These are phyloP conservation scores for Talaromyces funiculosus DNA, from an alignment of 2,329 filamentous ascomycete species.

Conservation along the genomic window DNA sequence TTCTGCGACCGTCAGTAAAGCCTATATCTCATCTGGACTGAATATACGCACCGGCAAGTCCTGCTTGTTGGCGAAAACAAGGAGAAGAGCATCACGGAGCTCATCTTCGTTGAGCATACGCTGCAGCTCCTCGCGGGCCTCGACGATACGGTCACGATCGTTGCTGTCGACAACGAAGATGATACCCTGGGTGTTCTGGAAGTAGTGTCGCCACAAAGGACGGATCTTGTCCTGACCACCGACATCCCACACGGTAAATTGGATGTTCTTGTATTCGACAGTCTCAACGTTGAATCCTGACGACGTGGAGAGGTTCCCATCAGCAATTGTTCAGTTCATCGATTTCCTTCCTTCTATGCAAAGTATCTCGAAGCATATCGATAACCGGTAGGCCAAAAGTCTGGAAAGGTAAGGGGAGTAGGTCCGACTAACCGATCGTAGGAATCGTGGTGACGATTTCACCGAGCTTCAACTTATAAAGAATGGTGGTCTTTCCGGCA, in stretches of 20 bases:
- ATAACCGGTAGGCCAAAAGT: background rate
- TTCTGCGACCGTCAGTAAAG: slow-evolving; percentile 56
- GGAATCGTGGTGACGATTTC: slow-evolving; percentile 98
- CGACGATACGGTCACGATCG: slow-evolving; percentile 95
- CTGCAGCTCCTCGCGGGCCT: slow-evolving; percentile 93
- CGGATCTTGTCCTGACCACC: slow-evolving; percentile 99
- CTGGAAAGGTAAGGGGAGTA: slow-evolving; percentile 8
- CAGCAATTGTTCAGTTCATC: slow-evolving; percentile 6
- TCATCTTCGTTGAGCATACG: slow-evolving; percentile 99
- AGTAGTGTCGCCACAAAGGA: slow-evolving; percentile 99
- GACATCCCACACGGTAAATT: slow-evolving; percentile 99
- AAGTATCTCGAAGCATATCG: background rate
- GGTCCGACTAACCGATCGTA: slow-evolving; percentile 71
- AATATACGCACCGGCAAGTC: slow-evolving; percentile 79
- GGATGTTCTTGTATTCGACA: slow-evolving; percentile 99
- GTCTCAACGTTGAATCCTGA: slow-evolving; percentile 99
- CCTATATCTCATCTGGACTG: slow-evolving; percentile 1
- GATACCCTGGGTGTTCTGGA: slow-evolving; percentile 98
- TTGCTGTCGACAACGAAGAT: slow-evolving; percentile 99
- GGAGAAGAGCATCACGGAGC: slow-evolving; percentile 90
- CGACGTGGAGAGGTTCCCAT: background rate
- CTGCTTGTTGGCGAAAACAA: slow-evolving; percentile 99
- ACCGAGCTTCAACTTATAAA: slow-evolving; percentile 99
- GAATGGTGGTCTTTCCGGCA: slow-evolving; percentile 99
- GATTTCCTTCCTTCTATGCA: background rate